Conservation (phyloP, 139 green algal species). For the Coelastrella sp. region DNA sequence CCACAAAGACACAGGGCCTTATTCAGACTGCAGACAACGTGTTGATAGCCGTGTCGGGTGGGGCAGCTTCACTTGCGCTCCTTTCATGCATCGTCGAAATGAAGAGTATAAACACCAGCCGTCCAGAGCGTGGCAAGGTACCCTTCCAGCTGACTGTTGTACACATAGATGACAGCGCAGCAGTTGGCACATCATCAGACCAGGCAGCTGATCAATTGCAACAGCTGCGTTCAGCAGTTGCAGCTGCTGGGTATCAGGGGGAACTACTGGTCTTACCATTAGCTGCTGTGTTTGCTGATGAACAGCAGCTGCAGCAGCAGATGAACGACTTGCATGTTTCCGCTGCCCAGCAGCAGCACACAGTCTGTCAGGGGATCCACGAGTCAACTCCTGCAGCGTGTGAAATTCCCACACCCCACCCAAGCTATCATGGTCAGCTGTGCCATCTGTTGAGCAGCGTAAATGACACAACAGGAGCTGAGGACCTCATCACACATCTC, state of each 20-base stretch:
- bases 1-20: slow-evolving; percentile 55
- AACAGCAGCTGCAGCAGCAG: slow-evolving; percentile 33
- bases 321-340: background rate
- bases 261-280: slow-evolving; percentile 45
- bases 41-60: slow-evolving; percentile 72
- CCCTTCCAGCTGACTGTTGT: slow-evolving; percentile 60
- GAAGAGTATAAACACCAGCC: slow-evolving; percentile 30
- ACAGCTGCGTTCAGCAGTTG: slow-evolving; percentile 31
- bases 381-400: no score
- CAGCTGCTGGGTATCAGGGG: background rate
- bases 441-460: slow-evolving; percentile 51
- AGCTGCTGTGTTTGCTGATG: slow-evolving; percentile 54
- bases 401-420: no score
- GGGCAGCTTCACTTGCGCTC: slow-evolving; percentile 56
- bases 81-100: slow-evolving; percentile 63
- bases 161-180: slow-evolving; percentile 54
- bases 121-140: slow-evolving; percentile 64
- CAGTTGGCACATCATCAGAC: background rate
- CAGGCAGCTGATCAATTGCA: slow-evolving; percentile 19
- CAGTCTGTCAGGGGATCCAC: no score
- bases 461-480: slow-evolving; percentile 70
- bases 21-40: slow-evolving; percentile 60
- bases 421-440: no score
- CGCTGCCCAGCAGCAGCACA: no score
- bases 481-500: slow-evolving; percentile 77